Conservation (phyloP, 2,329 filamentous ascomycete genomes). For the Aspergillus pseudoterreus region DNA sequence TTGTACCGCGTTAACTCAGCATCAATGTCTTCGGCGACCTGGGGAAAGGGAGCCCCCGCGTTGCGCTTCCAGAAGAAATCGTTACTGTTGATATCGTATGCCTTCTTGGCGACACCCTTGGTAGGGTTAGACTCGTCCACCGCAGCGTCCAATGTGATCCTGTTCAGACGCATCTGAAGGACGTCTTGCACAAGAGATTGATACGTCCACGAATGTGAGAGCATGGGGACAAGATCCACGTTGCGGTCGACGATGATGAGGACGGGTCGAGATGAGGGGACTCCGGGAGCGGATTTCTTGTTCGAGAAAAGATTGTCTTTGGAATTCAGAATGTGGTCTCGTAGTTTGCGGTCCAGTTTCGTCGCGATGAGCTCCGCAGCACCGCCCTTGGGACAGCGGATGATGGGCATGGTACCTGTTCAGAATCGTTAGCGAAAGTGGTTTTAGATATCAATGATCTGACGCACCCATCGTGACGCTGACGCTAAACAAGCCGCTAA, state of each 20-base stretch:
- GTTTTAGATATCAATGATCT: background rate
- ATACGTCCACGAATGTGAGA: constrained; percentile 94
- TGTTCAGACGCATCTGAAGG: constrained; percentile 77
- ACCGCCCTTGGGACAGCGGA: constrained; percentile 86
- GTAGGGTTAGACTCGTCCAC: constrained; percentile 71
- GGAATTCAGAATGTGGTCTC: constrained; percentile 94
- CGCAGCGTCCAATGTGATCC: constrained; percentile 85
- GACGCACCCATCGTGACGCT: constrained; percentile 89
- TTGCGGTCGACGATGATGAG: constrained; percentile 93
- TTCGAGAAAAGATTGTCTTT: constrained; percentile 93
- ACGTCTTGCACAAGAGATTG: constrained; percentile 82
- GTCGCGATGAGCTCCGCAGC: constrained; percentile 92
- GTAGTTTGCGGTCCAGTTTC: constrained; percentile 89
- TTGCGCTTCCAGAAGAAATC: constrained; percentile 98
- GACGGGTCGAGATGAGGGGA: constrained; percentile 75
- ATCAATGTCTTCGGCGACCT: constrained; percentile 95
- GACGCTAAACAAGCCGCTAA: constrained; percentile 95
- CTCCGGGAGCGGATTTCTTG: constrained; percentile 59
- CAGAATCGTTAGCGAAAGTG: constrained; percentile 9
- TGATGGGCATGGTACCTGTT: constrained; percentile 84
- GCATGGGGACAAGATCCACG: constrained; percentile 92
- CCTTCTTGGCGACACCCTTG: constrained; percentile 76
- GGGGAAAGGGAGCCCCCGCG: constrained; percentile 83
- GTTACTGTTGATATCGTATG: constrained; percentile 82
- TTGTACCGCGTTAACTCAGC: constrained; percentile 91